Base-by-base conservation (phyloP, 176 grass and related monocot species). In the Triticum timopheevii region DNA sequence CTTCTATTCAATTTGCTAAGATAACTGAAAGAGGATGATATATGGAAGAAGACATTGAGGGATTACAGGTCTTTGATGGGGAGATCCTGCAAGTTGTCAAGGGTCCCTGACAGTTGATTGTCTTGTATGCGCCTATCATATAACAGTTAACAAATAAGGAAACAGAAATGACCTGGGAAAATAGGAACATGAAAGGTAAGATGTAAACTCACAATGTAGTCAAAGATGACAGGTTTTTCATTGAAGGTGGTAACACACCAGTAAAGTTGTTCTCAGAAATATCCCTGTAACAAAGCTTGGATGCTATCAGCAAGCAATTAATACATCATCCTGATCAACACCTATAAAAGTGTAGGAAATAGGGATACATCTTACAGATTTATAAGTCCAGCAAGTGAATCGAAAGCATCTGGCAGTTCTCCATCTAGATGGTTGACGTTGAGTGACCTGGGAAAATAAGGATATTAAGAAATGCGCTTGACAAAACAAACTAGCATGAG, bases 31-130 rank as follows among this genome's bases (percentile, higher is more conserved):
- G 11, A 83, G 12, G 25, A 79, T 61, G 31, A n/a, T 34, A 69
- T 7, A 31, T 65, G 2, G 35, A 45, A 31, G 25, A 80, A 68
- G 42, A 80, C 39, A 83, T 36, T 5, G 10, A 85, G 73, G 49
- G 47, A 82, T 73, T 94, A 98, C 96, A 98, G 90, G 76, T 98
- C 79, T 92, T 92, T 92, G 30, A 98, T 67, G 28, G 93, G 96
- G 67, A 96, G 93, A 85, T 98, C 90, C 82, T 94, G 86, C 82
- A 98, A 84, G 64, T 88, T 67, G 61, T 98, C 42, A 59, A 98
- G 96, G 42, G 89, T 85, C 71, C 96, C 96, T 68, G 90, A 87
- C 27, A 98, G 73, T 56, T 91, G 89, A 91, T 98, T 98, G 56
- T 92, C 83, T 87, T 98, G 92, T 66, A 98, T 66, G 87, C 73